Evolutionary conservation across 306 rosid genomes (phyloP), one percentile per base, ranked within the genome.

Genomic region (Hylodesmum podocarpum): DNA sequence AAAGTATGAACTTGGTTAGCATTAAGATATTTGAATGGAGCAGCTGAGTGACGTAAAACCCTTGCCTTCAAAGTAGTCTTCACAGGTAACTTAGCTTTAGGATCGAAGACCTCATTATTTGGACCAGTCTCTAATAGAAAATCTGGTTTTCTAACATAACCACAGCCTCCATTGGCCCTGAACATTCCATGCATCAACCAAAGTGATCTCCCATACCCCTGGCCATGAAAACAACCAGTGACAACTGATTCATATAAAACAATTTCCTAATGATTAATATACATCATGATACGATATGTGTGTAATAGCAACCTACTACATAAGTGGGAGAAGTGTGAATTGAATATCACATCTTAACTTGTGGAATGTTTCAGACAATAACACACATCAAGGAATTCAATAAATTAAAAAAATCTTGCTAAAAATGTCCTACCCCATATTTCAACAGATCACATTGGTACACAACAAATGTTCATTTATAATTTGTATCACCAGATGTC

Each of bases 131-230:
- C 73, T 73, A 96, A 44, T 25, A 96, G 82, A 82, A 88, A 86
- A 39, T 93, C 96, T 41, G 99, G 99, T 86, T 96, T 96, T 86
- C 91, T 96, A 70, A 96, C 90, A 73, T 91, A 96, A 50, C 99
- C 99, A 40, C 99, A 96, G 66, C 90, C 88, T 49, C 97, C 97
- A 70, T 96, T 93, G 81, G 98, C 90, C 88, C 81, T 91, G 86
- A 96, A 96, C 98, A 96, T 96, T 57, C 99, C 99, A 29, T 96
- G 89, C 99, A 96, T 96, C 90, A 92, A 61, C 98, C 99, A 93
- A 47, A 96, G 92, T 41, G 98, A 88, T 86, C 99, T 93, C 50
- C 99, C 99, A 82, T 89, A 19, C 14, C 99, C 99, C 99, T 96
- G 72, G 78, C 69, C 73, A 84, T 43, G 82, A 25, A 72, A 64